Base-by-base conservation (phyloP, 2,329 filamentous ascomycete species). In the Plenodomus biglobosus region DNA sequence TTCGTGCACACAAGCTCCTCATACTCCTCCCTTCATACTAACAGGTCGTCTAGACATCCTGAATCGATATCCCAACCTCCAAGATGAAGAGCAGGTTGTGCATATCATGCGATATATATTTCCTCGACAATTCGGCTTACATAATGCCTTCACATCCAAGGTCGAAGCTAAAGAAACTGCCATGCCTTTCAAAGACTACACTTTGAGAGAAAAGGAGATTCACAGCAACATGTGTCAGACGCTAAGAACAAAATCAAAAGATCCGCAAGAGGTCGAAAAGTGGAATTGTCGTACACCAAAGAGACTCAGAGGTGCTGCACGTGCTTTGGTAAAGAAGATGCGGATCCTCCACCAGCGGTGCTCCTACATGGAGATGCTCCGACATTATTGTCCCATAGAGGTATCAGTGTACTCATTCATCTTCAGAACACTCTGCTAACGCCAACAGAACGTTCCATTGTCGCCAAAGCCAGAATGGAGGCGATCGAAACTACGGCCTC, bases 21-120 rank as follows among this genome's bases (percentile, higher is more conserved):
- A 21, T 15, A 36, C 15, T 40, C 27, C 59, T 48, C 55, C 36
- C 16, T 15, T 20, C 30, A 6, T 22, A 20, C 65, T 66, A 20
- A 68, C 43, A 37, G 37, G 8, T 21, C 17, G 8, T 7, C 15
- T 45, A 95, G 90, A 96, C 75, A 84, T 92, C 2, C 72, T 97
- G 19, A 95, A 94, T 65, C 84, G 90, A 18, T 87, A 80, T 55
- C 72, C 79, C 30, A 62, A 80, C 60, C 50, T 70, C 35, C 53
- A 74, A 32, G 74, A 81, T 59, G 62, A 76, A 1, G 64, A 72
- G 11, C 80, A 86, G 53, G 88, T 85, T 0, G 65, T 84, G 10
- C 88, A 87, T 58, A 73, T 95, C 17, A 83, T 96, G 81, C 94
- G 92, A 77, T 92, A 97, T 70, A 85, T 99, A 1, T 99, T 99